Percentiles rank a stretch among this genome's conserved stretches.
Conservation (phyloP, 306 rosid species). For the Sindora glabra region DNA sequence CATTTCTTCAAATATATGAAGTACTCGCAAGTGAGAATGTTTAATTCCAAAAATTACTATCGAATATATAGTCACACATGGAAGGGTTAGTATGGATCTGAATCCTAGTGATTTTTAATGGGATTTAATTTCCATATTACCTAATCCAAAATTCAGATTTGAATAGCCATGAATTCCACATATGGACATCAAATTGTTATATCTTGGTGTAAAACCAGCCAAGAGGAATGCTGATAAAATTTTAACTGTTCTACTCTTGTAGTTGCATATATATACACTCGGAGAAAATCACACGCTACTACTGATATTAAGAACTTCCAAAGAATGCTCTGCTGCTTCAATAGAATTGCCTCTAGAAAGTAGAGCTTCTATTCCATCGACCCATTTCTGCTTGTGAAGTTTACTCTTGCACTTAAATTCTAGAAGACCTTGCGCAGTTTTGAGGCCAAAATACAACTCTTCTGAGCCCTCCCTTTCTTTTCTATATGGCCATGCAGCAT, state of each 20-base stretch:
- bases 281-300: conserved; percentile 31
- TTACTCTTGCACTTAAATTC: conserved; percentile 83
- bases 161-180: background rate
- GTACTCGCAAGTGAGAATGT: too few species aligned
- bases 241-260: too few species aligned
- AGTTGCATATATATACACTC: conserved; percentile 15
- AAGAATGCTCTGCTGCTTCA: conserved; percentile 47
- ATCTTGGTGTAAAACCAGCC: too few species aligned
- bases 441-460: conserved; percentile 72
- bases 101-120: too few species aligned
- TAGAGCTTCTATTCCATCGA: conserved; percentile 64
- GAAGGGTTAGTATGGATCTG: too few species aligned
- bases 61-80: too few species aligned
- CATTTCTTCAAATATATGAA: too few species aligned
- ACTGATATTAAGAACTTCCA: conserved; percentile 37
- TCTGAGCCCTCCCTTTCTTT: conserved; percentile 66
- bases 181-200: too few species aligned
- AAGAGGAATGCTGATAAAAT: too few species aligned
- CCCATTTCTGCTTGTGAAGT: conserved; percentile 78
- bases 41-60: too few species aligned
- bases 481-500: conserved; percentile 78
- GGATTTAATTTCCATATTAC: too few species aligned
- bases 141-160: background rate
- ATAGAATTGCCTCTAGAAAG: conserved; percentile 42
- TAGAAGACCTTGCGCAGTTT: conserved; percentile 80